Percentiles rank a stretch among this genome's conserved stretches.
Conservation (phyloP, 2,329 filamentous ascomycete genomes). For the Talaromyces albobiverticillius region DNA sequence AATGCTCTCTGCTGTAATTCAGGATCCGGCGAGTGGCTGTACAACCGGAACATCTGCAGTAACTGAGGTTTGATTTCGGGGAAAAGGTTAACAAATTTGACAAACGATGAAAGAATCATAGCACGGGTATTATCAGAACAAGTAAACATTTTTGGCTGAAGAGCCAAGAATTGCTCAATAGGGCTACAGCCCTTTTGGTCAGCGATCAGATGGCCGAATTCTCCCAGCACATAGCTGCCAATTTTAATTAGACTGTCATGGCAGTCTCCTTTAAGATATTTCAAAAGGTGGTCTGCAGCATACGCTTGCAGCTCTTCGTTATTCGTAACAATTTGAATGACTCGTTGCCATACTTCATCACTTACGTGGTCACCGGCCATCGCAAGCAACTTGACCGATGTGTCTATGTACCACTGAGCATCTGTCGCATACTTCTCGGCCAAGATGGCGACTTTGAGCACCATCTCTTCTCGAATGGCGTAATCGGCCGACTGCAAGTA, state of each 20-base stretch:
- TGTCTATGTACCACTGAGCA: constrained; percentile 99
- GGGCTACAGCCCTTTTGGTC: constrained; percentile 90
- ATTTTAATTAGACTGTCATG: constrained; percentile 98
- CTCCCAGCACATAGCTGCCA: constrained; percentile 89
- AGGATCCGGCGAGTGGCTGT: constrained; percentile 91
- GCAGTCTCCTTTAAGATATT: constrained; percentile 89
- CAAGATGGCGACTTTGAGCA: constrained; percentile 95
- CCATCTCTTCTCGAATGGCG: constrained; percentile 98
- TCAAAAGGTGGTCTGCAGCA: constrained; percentile 86
- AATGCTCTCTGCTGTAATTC: constrained; percentile 95
- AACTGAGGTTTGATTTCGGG: constrained; percentile 97
- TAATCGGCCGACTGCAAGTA: constrained; percentile 97
- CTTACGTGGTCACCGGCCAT: constrained; percentile 98
- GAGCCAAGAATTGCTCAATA: constrained; percentile 92
- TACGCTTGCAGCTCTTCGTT: constrained; percentile 98
- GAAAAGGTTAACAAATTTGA: constrained; percentile 98
- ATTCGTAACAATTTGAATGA: constrained; percentile 98
- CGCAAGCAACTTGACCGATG: constrained; percentile 87
- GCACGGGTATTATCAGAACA: constrained; percentile 87
- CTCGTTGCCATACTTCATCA: constrained; percentile 97
- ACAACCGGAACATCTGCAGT: constrained; percentile 82
- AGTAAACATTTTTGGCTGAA: constrained; percentile 84
- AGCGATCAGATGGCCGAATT: constrained; percentile 94
- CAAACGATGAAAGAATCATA: constrained; percentile 90
- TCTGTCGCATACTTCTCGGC: constrained; percentile 99